Percentiles rank a stretch among this genome's conserved stretches.
phyloP scores from a whole-genome alignment of 768 basidiomycete genomes.

The Pulveroboletus sp. region DNA sequence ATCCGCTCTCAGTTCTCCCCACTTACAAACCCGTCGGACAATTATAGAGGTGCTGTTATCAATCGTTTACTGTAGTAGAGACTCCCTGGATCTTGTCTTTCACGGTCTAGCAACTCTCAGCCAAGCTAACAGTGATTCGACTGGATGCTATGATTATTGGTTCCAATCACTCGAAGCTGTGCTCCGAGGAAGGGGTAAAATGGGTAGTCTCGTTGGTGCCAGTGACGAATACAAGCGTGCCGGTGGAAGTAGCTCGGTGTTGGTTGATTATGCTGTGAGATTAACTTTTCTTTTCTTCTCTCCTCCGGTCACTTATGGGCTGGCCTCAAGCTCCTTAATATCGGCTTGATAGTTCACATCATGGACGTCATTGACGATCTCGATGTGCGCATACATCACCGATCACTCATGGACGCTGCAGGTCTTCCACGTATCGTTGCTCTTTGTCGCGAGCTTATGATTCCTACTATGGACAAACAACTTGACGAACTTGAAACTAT shows the following conservation, averaged over 20 bases:
- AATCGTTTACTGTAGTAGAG: constrained; percentile 60
- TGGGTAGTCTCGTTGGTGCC: constrained; percentile 94
- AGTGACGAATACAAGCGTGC: constrained; percentile 81
- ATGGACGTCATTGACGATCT: constrained; percentile 66
- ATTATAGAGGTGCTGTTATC: constrained; percentile 77
- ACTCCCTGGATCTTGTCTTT: constrained; percentile 63
- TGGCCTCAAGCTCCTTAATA: constrained; percentile 40
- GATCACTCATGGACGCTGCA: constrained; percentile 84
- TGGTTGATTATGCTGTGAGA: constrained; percentile 86
- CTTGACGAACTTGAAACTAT: constrained; percentile 54
- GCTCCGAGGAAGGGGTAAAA: constrained; percentile 81
- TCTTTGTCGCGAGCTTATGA: constrained; percentile 62
- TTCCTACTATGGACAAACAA: constrained; percentile 60
- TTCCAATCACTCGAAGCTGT: constrained; percentile 75
- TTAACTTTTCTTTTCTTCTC: not conserved
- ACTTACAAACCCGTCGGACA: constrained; percentile 71
- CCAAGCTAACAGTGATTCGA: constrained; percentile 50
- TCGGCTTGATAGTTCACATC: constrained; percentile 68
- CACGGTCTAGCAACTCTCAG: constrained; percentile 73
- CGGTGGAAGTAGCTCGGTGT: constrained; percentile 57
- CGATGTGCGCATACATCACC: constrained; percentile 80
- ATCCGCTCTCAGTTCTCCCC: constrained; percentile 76
- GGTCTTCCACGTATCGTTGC: constrained; percentile 72
- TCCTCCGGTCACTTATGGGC: constrained; percentile 9
- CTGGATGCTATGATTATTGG: constrained; percentile 80